Evolutionary conservation across 2,329 filamentous ascomycete species (phyloP).

Genomic region (Cylindrodendrum hubeiense): DNA sequence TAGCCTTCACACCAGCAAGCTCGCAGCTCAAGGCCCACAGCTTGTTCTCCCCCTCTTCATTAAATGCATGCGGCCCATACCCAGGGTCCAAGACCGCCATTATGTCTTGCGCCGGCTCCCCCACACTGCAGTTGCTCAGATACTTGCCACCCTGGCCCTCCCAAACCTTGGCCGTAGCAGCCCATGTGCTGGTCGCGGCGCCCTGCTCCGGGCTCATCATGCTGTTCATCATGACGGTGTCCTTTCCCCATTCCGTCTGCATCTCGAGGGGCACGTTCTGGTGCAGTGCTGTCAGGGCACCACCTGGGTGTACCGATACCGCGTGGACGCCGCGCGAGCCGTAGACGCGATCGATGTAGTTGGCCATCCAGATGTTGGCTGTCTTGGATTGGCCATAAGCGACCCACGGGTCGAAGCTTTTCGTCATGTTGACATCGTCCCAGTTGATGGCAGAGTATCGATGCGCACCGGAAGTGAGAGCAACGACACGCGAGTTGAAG

Average conservation of each 20-base stretch:
- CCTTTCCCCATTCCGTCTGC: slow-evolving; percentile 3
- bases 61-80: slow-evolving; percentile 47
- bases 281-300: slow-evolving; percentile 43
- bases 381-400: slow-evolving; percentile 61
- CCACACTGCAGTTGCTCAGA: slow-evolving; percentile 56
- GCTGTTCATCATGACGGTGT: slow-evolving; percentile 7
- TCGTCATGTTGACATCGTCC: slow-evolving; percentile 55
- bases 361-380: slow-evolving; percentile 61
- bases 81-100: slow-evolving; percentile 13
- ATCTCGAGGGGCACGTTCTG: slow-evolving; percentile 5
- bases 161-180: slow-evolving; percentile 55
- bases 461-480: slow-evolving; percentile 58
- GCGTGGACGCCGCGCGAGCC: slow-evolving; percentile 55
- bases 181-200: slow-evolving; percentile 61
- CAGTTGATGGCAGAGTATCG: slow-evolving; percentile 48
- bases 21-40: slow-evolving; percentile 55
- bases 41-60: slow-evolving; percentile 52
- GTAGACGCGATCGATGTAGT: slow-evolving; percentile 60
- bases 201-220: slow-evolving; percentile 51
- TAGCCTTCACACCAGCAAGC: slow-evolving; percentile 8
- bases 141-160: slow-evolving; percentile 62
- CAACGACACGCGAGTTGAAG: slow-evolving; percentile 60
- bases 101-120: slow-evolving; percentile 17
- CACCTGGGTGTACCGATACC: slow-evolving; percentile 58
- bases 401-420: slow-evolving; percentile 46